phyloP scores from a whole-genome alignment of 2,329 filamentous ascomycete genomes.

The Colletotrichum aenigma region DNA sequence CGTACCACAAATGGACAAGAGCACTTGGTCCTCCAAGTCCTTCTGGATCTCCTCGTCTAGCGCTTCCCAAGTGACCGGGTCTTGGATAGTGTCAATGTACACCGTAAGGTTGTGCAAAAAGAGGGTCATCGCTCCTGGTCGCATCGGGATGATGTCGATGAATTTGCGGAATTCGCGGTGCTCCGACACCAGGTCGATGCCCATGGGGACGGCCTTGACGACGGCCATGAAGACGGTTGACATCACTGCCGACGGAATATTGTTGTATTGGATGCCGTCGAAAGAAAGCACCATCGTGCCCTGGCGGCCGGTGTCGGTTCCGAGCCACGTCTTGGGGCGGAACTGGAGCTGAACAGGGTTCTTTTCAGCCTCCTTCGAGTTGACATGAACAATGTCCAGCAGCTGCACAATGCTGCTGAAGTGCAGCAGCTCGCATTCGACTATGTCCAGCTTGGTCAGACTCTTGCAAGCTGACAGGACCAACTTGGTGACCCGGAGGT shows the following conservation, averaged over 20 bases:
- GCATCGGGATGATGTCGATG: slow-evolving; percentile 13
- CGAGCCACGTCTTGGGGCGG: background rate
- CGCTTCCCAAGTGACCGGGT: background rate
- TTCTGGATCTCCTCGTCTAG: background rate
- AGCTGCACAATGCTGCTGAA: slow-evolving; percentile 24
- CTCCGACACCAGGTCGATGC: background rate
- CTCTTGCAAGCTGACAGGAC: slow-evolving; percentile 23
- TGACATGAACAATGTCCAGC: slow-evolving; percentile 22
- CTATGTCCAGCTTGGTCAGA: slow-evolving; percentile 26
- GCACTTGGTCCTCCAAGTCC: slow-evolving; percentile 4
- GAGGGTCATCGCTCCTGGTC: background rate
- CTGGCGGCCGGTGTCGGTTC: background rate
- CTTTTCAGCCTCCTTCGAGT: slow-evolving; percentile 18
- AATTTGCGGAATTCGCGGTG: background rate
- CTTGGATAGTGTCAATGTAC: background rate
- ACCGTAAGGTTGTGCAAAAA: slow-evolving; percentile 7
- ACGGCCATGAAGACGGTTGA: slow-evolving; percentile 1
- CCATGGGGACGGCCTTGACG: slow-evolving; percentile 12
- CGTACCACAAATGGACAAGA: background rate
- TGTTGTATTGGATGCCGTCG: background rate
- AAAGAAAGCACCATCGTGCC: slow-evolving; percentile 11
- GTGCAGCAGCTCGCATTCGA: slow-evolving; percentile 33
- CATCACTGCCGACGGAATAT: background rate
- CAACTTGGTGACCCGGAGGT: slow-evolving; percentile 19
- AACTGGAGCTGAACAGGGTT: slow-evolving; percentile 18